Percentiles rank a stretch among this genome's conserved stretches.
Evolutionary conservation across 129 eudicot species (phyloP).

Genomic region (Helianthus annuus): DNA sequence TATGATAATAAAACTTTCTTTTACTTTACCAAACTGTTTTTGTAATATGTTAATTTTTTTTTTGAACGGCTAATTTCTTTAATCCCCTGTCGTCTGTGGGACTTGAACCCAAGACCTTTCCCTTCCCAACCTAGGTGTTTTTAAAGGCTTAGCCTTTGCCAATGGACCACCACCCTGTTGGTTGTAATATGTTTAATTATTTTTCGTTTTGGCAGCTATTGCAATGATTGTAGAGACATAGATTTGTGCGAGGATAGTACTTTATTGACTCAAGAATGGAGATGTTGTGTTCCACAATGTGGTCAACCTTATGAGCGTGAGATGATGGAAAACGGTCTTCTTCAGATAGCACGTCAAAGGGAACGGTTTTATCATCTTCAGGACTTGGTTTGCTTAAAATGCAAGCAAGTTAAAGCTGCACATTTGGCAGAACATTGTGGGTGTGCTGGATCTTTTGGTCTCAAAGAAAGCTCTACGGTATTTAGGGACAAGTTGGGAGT

Average conservation of each 20-base stretch:
- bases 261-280: constrained; percentile 78
- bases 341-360: constrained; percentile 83
- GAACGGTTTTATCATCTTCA: constrained; percentile 95
- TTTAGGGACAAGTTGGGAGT: constrained; percentile 74
- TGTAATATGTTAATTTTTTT: neutral
- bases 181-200: neutral
- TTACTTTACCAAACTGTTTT: neutral
- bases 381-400: constrained; percentile 84
- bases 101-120: no score
- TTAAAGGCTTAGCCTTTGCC: no score
- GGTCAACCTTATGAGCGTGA: constrained; percentile 92
- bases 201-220: constrained; percentile 56
- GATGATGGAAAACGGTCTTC: constrained; percentile 82
- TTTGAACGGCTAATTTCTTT: no score
- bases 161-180: no score
- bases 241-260: constrained; percentile 73
- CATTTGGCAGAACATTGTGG: constrained; percentile 82
- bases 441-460: constrained; percentile 82
- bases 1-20: constrained; percentile 18
- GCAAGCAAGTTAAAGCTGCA: constrained; percentile 84
- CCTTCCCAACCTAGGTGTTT: no score
- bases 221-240: constrained; percentile 93
- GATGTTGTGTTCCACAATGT: constrained; percentile 81
- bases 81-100: no score
- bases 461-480: constrained; percentile 61